A percentile compares a stretch with the other conserved stretches of the same genome.
These are phyloP conservation scores for Vigna angularis DNA, from an alignment of 306 rosid species.

Conservation along the genomic window DNA sequence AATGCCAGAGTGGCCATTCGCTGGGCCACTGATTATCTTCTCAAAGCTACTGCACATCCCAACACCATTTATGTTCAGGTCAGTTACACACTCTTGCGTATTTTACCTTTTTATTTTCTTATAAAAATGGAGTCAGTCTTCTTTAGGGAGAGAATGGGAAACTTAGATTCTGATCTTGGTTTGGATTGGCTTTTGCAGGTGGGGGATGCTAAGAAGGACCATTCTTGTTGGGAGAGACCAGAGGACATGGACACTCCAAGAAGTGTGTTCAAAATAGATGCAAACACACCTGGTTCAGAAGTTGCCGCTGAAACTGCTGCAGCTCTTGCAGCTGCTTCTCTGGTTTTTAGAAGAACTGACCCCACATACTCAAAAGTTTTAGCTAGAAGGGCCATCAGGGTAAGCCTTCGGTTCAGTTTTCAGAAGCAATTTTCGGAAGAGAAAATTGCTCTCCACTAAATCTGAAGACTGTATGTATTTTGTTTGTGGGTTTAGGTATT, in stretches of 20 bases:
- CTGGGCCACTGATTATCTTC: conserved; percentile 91
- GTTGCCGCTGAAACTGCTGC: conserved; percentile 99
- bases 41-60: conserved; percentile 86
- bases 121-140: not conserved
- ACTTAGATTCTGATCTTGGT: not conserved
- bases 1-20: conserved; percentile 84
- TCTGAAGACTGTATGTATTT: not conserved
- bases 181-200: conserved; percentile 57
- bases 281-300: conserved; percentile 82
- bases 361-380: conserved; percentile 78
- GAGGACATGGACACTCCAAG: conserved; percentile 98
- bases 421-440: not conserved
- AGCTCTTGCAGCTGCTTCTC: conserved; percentile 95
- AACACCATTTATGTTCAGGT: conserved; percentile 91
- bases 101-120: not conserved
- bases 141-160: not conserved
- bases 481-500: conserved; percentile 68
- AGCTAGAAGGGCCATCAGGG: conserved; percentile 73
- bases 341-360: conserved; percentile 84
- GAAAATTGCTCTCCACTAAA: not conserved
- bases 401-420: conserved; percentile 31
- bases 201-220: conserved; percentile 88
- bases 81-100: not conserved
- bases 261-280: conserved; percentile 76
- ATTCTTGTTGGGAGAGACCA: conserved; percentile 97